These are phyloP conservation scores for Termitomyces heimii DNA, from an alignment of 768 basidiomycete genomes.

Conservation along the genomic window DNA sequence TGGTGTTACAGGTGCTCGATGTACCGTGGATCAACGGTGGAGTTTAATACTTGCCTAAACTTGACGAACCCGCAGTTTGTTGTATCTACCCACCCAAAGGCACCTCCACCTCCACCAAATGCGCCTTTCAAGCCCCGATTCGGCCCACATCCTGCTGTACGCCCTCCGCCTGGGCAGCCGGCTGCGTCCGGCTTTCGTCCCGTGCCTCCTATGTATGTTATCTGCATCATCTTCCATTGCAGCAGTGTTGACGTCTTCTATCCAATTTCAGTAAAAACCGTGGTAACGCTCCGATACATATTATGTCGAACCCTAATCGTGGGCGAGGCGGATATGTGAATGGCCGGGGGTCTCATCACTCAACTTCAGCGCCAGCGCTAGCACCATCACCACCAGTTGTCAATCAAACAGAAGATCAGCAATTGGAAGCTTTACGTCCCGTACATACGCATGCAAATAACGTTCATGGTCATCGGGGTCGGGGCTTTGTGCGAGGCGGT, in stretches of 20 bases:
- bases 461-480: slow-evolving; percentile 9
- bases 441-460: slow-evolving; percentile 13
- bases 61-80: slow-evolving; percentile 82
- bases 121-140: slow-evolving; percentile 61
- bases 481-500: slow-evolving; percentile 24
- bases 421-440: neutral
- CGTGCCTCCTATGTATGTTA: slow-evolving; percentile 32
- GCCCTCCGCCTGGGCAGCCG: slow-evolving; percentile 45
- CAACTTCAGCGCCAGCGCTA: neutral
- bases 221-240: slow-evolving; percentile 2
- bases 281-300: slow-evolving; percentile 41
- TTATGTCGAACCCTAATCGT: slow-evolving; percentile 75
- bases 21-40: slow-evolving; percentile 87
- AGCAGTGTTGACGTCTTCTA: neutral
- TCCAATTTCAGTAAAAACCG: slow-evolving; percentile 12
- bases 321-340: slow-evolving; percentile 29
- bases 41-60: slow-evolving; percentile 87
- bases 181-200: slow-evolving; percentile 64
- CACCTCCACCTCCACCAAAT: slow-evolving; percentile 40
- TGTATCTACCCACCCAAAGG: slow-evolving; percentile 62
- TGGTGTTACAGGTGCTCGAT: slow-evolving; percentile 63
- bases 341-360: slow-evolving; percentile 25
- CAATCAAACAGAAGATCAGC: slow-evolving; percentile 8
- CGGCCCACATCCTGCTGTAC: slow-evolving; percentile 61
- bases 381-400: neutral